These are phyloP conservation scores for Chaetomium globosum DNA, from an alignment of 2,329 filamentous ascomycete species.

Conservation along the genomic window DNA sequence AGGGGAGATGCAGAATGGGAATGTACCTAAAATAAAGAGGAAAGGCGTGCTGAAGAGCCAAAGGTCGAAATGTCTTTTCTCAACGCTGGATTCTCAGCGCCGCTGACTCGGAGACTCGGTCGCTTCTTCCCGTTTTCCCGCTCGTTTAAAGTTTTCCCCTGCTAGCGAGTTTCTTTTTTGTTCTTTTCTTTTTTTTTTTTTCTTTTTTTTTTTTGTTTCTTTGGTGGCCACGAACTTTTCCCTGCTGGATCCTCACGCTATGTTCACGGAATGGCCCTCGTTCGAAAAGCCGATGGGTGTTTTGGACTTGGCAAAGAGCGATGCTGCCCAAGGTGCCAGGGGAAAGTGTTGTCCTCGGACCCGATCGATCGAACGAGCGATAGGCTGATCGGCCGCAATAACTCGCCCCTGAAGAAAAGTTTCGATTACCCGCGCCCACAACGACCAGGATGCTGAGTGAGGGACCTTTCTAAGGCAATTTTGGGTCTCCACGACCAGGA, in stretches of 20 bases:
- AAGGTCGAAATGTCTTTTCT: neutral
- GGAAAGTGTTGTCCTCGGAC: neutral
- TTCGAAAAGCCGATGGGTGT: neutral
- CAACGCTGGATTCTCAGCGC: neutral
- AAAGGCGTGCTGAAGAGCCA: neutral
- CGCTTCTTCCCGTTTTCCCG: slow-evolving; percentile 16
- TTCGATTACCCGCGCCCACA: slow-evolving; percentile 13
- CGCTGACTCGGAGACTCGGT: slow-evolving; percentile 1
- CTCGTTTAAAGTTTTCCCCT: neutral
- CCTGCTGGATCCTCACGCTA: neutral
- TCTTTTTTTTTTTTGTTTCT: neutral
- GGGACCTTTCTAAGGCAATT: slow-evolving; percentile 6
- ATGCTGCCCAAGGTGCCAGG: neutral
- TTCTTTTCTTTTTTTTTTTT: too few relatives aligned
- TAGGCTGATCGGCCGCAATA: slow-evolving; percentile 25
- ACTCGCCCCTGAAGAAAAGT: neutral
- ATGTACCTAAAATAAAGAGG: neutral
- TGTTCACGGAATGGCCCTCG: neutral
- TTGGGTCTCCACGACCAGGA: neutral
- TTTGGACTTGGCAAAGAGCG: neutral
- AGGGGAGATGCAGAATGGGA: slow-evolving; percentile 24
- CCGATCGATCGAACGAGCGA: slow-evolving; percentile 28
- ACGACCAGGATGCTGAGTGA: slow-evolving; percentile 19
- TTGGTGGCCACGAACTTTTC: neutral
- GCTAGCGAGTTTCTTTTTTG: neutral